These are phyloP conservation scores for Diddensiella santjacobensis DNA, from an alignment of 805 yeast genomes.

Conservation along the genomic window DNA sequence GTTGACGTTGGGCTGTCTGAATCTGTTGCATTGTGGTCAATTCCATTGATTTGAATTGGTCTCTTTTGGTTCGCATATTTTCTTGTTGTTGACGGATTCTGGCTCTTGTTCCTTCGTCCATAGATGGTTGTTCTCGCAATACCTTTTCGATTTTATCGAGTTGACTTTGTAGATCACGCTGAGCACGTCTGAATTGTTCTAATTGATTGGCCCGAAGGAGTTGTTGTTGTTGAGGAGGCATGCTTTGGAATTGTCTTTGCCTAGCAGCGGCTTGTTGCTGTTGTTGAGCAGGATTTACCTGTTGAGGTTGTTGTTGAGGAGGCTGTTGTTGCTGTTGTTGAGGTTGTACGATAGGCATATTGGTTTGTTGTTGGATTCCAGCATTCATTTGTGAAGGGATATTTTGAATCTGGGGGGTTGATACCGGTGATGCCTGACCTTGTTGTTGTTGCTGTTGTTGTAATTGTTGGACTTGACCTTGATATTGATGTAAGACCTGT, in stretches of 20 bases:
- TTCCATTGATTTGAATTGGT: constrained; percentile 22
- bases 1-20: constrained; percentile 15
- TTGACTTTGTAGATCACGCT: constrained; percentile 19
- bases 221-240: constrained; percentile 25
- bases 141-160: constrained; percentile 17
- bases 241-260: constrained; percentile 12
- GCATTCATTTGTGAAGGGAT: constrained; percentile 13
- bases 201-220: constrained; percentile 18
- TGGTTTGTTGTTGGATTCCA: constrained; percentile 18
- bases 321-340: constrained; percentile 20
- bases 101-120: constrained; percentile 17
- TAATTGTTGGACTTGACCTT: constrained; percentile 21
- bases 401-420: constrained; percentile 15
- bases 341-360: constrained; percentile 11
- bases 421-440: constrained; percentile 20
- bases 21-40: constrained; percentile 23
- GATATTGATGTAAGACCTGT: constrained; percentile 24
- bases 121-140: constrained; percentile 19
- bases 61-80: constrained; percentile 19
- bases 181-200: constrained; percentile 20
- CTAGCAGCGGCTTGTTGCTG: constrained; percentile 1
- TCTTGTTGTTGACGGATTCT: constrained; percentile 24
- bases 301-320: constrained; percentile 20
- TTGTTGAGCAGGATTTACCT: constrained; percentile 4
- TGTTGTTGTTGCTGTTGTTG: constrained; percentile 16